A percentile compares a stretch with the other conserved stretches of the same genome.
phyloP scores from a whole-genome alignment of 1,139 yeast genomes.

The Meyerozyma elateridarum region DNA sequence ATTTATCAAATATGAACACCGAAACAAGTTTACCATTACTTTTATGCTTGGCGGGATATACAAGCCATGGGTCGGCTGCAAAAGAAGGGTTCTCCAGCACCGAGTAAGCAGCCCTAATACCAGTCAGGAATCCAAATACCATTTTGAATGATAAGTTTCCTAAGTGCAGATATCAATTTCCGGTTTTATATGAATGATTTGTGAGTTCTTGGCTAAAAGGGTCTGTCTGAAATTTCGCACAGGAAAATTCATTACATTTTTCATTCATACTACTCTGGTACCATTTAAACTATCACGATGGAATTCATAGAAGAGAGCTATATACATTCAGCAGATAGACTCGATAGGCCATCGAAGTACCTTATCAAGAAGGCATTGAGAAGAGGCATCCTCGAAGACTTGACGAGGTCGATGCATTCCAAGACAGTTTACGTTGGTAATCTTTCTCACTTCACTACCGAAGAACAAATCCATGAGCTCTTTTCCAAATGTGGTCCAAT shows the following conservation, averaged over 20 bases:
- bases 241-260: not conserved
- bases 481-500: slow-evolving; percentile 78
- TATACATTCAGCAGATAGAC: slow-evolving; percentile 51
- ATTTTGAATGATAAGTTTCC: too few relatives aligned
- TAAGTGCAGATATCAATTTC: too few relatives aligned
- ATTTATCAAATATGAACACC: slow-evolving; percentile 85
- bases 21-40: slow-evolving; percentile 58
- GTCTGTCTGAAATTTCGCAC: not conserved
- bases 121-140: slow-evolving; percentile 40
- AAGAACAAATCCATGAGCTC: slow-evolving; percentile 85
- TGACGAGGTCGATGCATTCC: slow-evolving; percentile 59
- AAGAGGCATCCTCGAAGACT: slow-evolving; percentile 49
- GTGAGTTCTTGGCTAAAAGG: not conserved
- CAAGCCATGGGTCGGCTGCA: slow-evolving; percentile 77
- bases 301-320: slow-evolving; percentile 56
- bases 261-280: slow-evolving; percentile 1
- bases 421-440: slow-evolving; percentile 87
- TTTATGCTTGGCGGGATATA: slow-evolving; percentile 72
- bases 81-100: slow-evolving; percentile 74
- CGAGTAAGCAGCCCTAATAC: slow-evolving; percentile 69
- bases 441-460: slow-evolving; percentile 78
- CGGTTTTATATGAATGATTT: too few relatives aligned
- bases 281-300: too few relatives aligned
- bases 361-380: slow-evolving; percentile 68
- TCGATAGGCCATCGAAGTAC: slow-evolving; percentile 76